Conservation (phyloP, 805 yeast genomes). For the Yarrowia osloensis region DNA sequence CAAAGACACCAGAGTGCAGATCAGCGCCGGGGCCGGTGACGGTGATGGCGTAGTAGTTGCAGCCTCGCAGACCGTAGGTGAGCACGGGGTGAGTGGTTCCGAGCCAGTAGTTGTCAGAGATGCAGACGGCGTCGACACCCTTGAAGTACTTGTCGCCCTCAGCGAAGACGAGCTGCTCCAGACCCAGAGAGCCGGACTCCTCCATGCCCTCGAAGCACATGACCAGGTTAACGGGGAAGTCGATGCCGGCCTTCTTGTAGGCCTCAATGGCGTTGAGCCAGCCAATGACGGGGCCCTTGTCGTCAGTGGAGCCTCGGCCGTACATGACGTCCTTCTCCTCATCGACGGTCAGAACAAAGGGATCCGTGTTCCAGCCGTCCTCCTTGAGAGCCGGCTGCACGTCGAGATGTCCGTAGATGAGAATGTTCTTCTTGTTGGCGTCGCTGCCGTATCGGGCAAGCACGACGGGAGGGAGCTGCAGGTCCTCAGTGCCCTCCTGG, state of each 20-base stretch:
- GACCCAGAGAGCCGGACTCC: slow-evolving; percentile 92
- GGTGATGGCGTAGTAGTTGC: slow-evolving; percentile 83
- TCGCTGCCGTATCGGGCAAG: slow-evolving; percentile 83
- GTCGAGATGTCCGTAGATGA: slow-evolving; percentile 96
- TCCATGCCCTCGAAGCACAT: slow-evolving; percentile 99
- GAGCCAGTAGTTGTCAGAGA: slow-evolving; percentile 97
- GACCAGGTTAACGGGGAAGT: slow-evolving; percentile 88
- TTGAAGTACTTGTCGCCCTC: slow-evolving; percentile 83
- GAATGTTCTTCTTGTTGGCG: slow-evolving; percentile 79
- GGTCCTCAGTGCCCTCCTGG: slow-evolving; percentile 68
- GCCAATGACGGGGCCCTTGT: slow-evolving; percentile 96
- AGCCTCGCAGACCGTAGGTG: slow-evolving; percentile 97
- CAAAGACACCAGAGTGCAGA: slow-evolving; percentile 95
- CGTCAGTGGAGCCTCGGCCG: slow-evolving; percentile 97
- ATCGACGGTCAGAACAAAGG: slow-evolving; percentile 66
- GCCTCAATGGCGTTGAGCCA: slow-evolving; percentile 95
- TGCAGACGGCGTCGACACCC: slow-evolving; percentile 90
- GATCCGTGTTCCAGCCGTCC: slow-evolving; percentile 96
- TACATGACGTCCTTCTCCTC: slow-evolving; percentile 69
- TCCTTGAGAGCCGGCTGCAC: slow-evolving; percentile 93
- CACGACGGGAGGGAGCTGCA: slow-evolving; percentile 92
- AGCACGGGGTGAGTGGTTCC: slow-evolving; percentile 96
- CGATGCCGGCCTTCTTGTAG: slow-evolving; percentile 78
- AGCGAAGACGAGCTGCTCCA: slow-evolving; percentile 74
- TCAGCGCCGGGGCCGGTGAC: slow-evolving; percentile 95